Conservation (phyloP, 306 rosid species). For the Cicer cuneatum region DNA sequence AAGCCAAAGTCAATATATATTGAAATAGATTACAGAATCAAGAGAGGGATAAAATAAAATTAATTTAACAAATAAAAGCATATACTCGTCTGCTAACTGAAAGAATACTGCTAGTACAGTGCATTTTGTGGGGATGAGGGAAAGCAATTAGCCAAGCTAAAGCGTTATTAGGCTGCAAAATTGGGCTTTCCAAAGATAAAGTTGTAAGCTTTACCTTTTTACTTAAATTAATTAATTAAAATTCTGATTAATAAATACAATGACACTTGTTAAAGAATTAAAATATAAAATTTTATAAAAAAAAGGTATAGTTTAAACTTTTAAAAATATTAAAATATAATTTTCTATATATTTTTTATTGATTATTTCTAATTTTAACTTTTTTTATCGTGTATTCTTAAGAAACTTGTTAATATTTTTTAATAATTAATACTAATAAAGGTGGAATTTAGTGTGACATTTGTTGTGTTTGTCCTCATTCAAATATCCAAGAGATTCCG, state of each 20-base stretch:
- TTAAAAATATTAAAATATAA: too few species aligned
- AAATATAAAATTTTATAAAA: too few species aligned
- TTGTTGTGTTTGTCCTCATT: constrained; percentile 77
- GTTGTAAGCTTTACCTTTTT: constrained; percentile 69
- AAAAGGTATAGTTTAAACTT: too few species aligned
- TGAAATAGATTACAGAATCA: constrained; percentile 23
- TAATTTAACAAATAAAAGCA: constrained; percentile 46
- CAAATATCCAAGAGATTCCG: constrained; percentile 71
- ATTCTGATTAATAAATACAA: too few species aligned
- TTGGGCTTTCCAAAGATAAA: constrained; percentile 65
- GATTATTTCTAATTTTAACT: too few species aligned
- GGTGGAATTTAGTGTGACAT: constrained; percentile 62
- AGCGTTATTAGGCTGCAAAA: constrained; percentile 66
- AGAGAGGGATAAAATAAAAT: background rate
- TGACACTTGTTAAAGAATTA: too few species aligned
- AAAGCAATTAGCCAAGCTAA: constrained; percentile 44
- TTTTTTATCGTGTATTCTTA: too few species aligned
- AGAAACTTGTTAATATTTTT: too few species aligned
- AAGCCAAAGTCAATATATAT: constrained; percentile 59
- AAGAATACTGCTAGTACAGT: constrained; percentile 35
- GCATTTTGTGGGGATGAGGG: constrained; percentile 43
- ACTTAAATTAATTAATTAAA: constrained; percentile 50
- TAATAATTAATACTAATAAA: constrained; percentile 41
- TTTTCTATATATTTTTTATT: too few species aligned
- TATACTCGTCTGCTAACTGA: constrained; percentile 57